Evolutionary conservation across 1,284 basidiomycete species (phyloP).

Genomic region (Macrocystidia cucumis): DNA sequence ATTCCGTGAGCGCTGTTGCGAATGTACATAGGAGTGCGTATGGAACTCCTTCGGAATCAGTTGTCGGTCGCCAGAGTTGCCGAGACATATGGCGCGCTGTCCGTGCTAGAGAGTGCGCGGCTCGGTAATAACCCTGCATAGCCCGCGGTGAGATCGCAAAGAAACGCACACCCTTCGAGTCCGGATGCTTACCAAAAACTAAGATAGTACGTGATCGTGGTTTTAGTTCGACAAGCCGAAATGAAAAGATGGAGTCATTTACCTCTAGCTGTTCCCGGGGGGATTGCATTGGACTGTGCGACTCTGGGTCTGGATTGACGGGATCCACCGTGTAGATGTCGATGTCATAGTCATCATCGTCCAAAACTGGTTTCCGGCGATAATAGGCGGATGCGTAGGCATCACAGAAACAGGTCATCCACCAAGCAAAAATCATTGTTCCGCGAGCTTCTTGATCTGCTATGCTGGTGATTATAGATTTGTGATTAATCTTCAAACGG

Average conservation of each 20-base stretch:
- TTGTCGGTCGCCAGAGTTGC: slow-evolving; percentile 71
- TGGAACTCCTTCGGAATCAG: slow-evolving; percentile 70
- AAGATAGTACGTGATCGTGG: too few relatives aligned
- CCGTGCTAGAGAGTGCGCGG: slow-evolving; percentile 72
- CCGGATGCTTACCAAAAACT: slow-evolving; percentile 29
- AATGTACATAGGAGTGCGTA: slow-evolving; percentile 53
- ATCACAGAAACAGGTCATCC: slow-evolving; percentile 54
- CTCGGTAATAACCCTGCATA: slow-evolving; percentile 69
- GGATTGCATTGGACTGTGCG: slow-evolving; percentile 42
- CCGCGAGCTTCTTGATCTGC: slow-evolving; percentile 65
- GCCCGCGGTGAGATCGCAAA: too few relatives aligned
- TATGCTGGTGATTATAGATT: slow-evolving; percentile 62
- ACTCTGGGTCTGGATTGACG: slow-evolving; percentile 39
- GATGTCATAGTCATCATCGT: slow-evolving; percentile 56
- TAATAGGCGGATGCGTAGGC: slow-evolving; percentile 41
- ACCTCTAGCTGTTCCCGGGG: slow-evolving; percentile 74
- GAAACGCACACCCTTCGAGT: background rate
- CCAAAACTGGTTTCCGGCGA: slow-evolving; percentile 37
- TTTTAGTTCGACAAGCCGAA: too few relatives aligned
- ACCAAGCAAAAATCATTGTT: slow-evolving; percentile 83
- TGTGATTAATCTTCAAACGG: slow-evolving; percentile 64
- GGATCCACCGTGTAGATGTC: slow-evolving; percentile 75
- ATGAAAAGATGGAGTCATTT: too few relatives aligned
- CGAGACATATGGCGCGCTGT: slow-evolving; percentile 74
- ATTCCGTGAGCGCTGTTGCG: slow-evolving; percentile 56